A percentile compares a stretch with the other conserved stretches of the same genome.
Conservation (phyloP, 2,329 filamentous ascomycete species). For the Neonectria hederae region DNA sequence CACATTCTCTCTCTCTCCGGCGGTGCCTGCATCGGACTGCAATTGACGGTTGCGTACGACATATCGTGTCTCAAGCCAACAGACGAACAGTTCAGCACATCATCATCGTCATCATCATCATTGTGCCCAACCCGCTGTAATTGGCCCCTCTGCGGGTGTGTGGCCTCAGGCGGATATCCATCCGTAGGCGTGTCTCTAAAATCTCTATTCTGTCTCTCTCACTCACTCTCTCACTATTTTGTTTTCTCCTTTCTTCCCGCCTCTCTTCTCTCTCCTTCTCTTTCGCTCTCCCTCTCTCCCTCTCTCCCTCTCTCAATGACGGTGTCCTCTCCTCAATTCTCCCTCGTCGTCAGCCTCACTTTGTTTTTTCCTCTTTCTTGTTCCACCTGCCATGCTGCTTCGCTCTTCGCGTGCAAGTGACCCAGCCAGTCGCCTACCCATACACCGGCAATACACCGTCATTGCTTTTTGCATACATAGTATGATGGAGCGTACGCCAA, state of each 20-base stretch:
- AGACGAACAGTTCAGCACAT: neutral
- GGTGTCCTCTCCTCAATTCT: constrained; percentile 1
- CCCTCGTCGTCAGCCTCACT: constrained; percentile 35
- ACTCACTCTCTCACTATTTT: neutral
- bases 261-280: neutral
- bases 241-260: neutral
- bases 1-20: neutral
- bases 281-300: neutral
- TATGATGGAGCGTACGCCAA: constrained; percentile 29
- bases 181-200: constrained; percentile 10
- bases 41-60: neutral
- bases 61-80: neutral
- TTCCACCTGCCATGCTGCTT: constrained; percentile 16
- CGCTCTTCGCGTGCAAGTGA: constrained; percentile 10
- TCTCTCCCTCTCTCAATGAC: neutral
- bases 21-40: constrained; percentile 9
- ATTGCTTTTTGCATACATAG: constrained; percentile 31
- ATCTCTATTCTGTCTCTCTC: neutral
- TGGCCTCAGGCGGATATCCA: neutral
- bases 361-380: constrained; percentile 33
- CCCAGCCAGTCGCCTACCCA: constrained; percentile 15
- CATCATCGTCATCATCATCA: constrained; percentile 15
- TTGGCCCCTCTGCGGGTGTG: constrained; percentile 17
- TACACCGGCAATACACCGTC: constrained; percentile 18
- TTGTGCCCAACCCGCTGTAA: constrained; percentile 25